Conservation (phyloP, 495 filamentous ascomycete species). For the Aspergillus biplanus region DNA sequence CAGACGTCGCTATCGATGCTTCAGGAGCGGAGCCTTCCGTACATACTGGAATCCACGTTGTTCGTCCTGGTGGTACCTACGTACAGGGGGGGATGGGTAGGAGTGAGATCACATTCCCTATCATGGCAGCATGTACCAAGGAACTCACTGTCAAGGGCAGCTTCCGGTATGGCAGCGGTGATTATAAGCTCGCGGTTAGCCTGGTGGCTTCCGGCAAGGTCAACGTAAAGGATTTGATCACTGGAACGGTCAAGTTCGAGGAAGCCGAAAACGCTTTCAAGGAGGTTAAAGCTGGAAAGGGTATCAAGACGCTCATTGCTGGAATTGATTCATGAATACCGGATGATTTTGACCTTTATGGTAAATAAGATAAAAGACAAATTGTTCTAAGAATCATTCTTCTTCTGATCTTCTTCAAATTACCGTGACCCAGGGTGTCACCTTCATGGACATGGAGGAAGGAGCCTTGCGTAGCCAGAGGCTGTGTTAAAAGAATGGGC, state of each 20-base stretch:
- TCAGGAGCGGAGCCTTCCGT: constrained; percentile 59
- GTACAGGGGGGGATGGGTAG: constrained; percentile 65
- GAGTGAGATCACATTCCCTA: constrained; percentile 58
- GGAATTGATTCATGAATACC: constrained; percentile 35
- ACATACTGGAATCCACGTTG: constrained; percentile 55
- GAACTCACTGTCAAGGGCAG: constrained; percentile 57
- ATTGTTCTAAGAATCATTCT: constrained; percentile 1
- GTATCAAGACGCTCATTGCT: constrained; percentile 52
- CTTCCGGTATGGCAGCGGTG: constrained; percentile 58
- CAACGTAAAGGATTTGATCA: constrained; percentile 55
- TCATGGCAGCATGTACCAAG: constrained; percentile 58
- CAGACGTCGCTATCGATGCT: constrained; percentile 61
- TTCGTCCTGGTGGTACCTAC: constrained; percentile 58
- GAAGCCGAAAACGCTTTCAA: constrained; percentile 56
- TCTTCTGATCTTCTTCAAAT: neutral
- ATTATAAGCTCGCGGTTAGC: constrained; percentile 57
- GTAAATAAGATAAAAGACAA: constrained; percentile 15
- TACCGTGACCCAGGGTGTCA: too few species aligned
- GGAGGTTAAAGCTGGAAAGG: constrained; percentile 50
- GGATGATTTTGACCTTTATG: constrained; percentile 3
- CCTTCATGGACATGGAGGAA: too few species aligned
- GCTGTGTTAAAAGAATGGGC: too few species aligned
- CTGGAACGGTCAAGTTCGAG: constrained; percentile 55
- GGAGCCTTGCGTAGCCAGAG: too few species aligned
- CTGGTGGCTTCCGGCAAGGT: constrained; percentile 56